A percentile compares a stretch with the other conserved stretches of the same genome.
These are phyloP conservation scores for Grosmannia huntii DNA, from an alignment of 2,329 filamentous ascomycete genomes.

Conservation along the genomic window DNA sequence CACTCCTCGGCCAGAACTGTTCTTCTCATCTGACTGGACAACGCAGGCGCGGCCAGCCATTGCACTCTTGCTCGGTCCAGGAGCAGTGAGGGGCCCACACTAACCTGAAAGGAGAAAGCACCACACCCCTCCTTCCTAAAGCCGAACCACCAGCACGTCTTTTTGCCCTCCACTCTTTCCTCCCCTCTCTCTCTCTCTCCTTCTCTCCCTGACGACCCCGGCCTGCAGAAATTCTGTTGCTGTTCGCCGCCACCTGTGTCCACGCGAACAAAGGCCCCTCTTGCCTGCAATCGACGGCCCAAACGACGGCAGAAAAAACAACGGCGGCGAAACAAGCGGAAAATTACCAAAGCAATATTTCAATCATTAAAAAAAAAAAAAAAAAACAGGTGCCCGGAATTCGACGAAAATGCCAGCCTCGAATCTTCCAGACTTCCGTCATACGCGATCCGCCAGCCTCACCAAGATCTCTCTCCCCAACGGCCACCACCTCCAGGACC, in stretches of 20 bases:
- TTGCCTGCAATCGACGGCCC: not conserved
- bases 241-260: not conserved
- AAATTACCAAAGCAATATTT: not conserved
- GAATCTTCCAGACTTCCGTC: conserved; percentile 21
- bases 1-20: too few species aligned
- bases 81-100: not conserved
- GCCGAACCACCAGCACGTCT: not conserved
- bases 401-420: conserved; percentile 16
- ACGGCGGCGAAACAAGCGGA: not conserved
- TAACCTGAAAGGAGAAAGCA: not conserved
- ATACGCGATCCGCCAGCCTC: conserved; percentile 45
- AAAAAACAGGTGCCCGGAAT: not conserved
- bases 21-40: not conserved
- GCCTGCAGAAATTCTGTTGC: not conserved
- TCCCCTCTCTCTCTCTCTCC: not conserved
- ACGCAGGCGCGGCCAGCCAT: not conserved
- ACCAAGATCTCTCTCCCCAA: conserved; percentile 29
- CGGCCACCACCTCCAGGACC: conserved; percentile 15
- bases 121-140: not conserved
- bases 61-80: not conserved
- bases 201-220: too few species aligned
- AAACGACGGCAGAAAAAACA: not conserved
- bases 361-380: conserved; percentile 1
- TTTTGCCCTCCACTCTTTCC: not conserved
- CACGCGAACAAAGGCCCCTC: not conserved